Evolutionary conservation across 129 eudicot species (phyloP).

Genomic region (Flaveria ramosissima): DNA sequence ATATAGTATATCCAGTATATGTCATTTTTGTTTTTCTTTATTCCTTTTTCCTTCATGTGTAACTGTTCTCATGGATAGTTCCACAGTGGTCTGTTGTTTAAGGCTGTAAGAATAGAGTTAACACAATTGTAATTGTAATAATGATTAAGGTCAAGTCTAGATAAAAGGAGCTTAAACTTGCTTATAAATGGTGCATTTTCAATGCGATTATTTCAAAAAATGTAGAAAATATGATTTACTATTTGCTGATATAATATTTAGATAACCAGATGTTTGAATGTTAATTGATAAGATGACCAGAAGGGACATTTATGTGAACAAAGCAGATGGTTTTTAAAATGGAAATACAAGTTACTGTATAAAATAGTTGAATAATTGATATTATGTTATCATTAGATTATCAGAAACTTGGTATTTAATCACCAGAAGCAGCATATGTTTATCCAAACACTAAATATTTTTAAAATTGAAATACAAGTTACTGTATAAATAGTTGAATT

Average conservation of each 20-base stretch:
- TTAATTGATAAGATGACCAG: neutral
- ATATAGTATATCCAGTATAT: neutral
- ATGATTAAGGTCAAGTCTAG: neutral
- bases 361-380: neutral
- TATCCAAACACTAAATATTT: too few species aligned
- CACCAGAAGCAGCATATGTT: slow-evolving; percentile 1
- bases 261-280: neutral
- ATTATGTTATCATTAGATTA: neutral
- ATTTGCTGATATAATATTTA: neutral
- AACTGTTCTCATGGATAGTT: neutral
- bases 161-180: neutral
- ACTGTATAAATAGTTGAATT: neutral
- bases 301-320: neutral
- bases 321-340: neutral
- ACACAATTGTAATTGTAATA: neutral
- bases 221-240: neutral
- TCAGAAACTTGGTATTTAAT: neutral
- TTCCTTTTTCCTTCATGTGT: neutral
- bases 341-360: neutral
- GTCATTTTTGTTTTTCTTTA: neutral
- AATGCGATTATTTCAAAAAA: neutral
- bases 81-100: slow-evolving; percentile 4
- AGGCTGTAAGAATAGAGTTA: neutral
- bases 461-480: neutral
- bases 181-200: neutral